Evolutionary conservation across 2,329 filamentous ascomycete species (phyloP).

Genomic region (Taxawa tesnikishii): DNA sequence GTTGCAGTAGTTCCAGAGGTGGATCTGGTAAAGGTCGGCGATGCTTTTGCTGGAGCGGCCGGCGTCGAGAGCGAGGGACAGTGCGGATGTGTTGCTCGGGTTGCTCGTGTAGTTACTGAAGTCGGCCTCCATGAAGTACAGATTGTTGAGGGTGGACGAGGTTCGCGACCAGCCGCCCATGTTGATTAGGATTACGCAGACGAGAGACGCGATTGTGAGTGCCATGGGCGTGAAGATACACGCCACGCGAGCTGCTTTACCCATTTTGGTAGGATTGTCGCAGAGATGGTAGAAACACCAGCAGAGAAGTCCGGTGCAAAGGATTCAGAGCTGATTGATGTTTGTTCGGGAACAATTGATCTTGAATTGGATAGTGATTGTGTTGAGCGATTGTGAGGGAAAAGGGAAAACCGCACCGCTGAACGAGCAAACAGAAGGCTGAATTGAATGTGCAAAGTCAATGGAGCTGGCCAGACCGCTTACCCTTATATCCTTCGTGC

Average conservation of each 20-base stretch:
- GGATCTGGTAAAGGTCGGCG: slow-evolving; percentile 66
- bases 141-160: slow-evolving; percentile 31
- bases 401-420: too few species aligned
- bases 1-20: slow-evolving; percentile 79
- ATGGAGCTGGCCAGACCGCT: too few species aligned
- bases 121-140: slow-evolving; percentile 43
- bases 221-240: slow-evolving; percentile 82
- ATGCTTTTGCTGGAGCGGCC: slow-evolving; percentile 35
- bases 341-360: too few species aligned
- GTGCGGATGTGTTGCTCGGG: slow-evolving; percentile 18
- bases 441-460: too few species aligned
- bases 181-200: slow-evolving; percentile 51
- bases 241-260: slow-evolving; percentile 63
- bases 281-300: too few species aligned
- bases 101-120: slow-evolving; percentile 21
- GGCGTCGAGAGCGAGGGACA: slow-evolving; percentile 24
- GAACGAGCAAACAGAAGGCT: too few species aligned
- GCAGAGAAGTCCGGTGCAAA: too few species aligned
- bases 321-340: too few species aligned
- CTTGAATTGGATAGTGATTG: too few species aligned
- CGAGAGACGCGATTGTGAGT: slow-evolving; percentile 64
- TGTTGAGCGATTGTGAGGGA: too few species aligned
- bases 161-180: slow-evolving; percentile 42
- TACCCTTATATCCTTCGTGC: too few species aligned
- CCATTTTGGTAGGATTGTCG: too few species aligned